A percentile compares a stretch with the other conserved stretches of the same genome.
Conservation (phyloP, 305 asterid genomes). For the Fraxinus albicans region DNA sequence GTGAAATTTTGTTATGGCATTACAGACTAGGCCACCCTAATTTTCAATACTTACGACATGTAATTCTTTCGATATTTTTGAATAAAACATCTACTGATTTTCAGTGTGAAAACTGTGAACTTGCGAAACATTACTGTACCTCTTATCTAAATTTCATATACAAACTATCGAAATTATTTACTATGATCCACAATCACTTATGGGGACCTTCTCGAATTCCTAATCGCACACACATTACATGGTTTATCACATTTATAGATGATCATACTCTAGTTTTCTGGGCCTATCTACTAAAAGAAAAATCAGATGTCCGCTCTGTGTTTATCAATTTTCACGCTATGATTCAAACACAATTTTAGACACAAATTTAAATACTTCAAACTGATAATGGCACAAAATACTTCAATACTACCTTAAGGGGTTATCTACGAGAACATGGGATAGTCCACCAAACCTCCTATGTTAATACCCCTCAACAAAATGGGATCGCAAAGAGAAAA, state of each 20-base stretch:
- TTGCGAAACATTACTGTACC: neutral
- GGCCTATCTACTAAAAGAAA: neutral
- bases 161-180: neutral
- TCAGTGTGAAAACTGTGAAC: no score
- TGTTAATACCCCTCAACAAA: neutral
- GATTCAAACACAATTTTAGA: neutral
- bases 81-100: neutral
- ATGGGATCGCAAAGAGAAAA: neutral
- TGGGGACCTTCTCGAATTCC: neutral
- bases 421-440: neutral
- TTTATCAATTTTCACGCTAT: neutral
- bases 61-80: neutral
- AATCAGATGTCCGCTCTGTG: neutral
- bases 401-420: neutral
- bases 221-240: neutral
- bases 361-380: neutral
- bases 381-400: neutral
- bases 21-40: neutral
- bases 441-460: neutral
- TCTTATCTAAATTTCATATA: neutral
- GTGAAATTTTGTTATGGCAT: neutral
- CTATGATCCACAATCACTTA: neutral
- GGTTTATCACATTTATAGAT: neutral
- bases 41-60: neutral
- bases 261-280: neutral